Conservation (phyloP, 257 asterid genomes). For the Solanum arcanum region DNA sequence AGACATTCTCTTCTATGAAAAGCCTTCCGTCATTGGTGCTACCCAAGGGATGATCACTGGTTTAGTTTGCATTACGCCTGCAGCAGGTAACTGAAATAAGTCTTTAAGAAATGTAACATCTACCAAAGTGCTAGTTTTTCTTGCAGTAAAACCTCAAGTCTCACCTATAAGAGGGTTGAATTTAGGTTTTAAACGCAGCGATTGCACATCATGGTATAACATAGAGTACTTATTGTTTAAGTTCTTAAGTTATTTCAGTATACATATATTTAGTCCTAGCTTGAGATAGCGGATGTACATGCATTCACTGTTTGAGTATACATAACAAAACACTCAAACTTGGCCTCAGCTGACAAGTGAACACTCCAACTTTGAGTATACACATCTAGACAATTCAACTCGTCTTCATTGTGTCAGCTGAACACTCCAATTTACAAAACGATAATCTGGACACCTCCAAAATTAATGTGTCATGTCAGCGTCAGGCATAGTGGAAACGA, state of each 20-base stretch:
- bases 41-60: conserved; percentile 88
- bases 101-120: background rate
- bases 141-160: background rate
- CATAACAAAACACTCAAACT: background rate
- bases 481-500: background rate
- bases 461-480: background rate
- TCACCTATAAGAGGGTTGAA: background rate
- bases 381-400: background rate
- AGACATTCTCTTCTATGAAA: conserved; percentile 56
- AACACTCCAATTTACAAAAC: background rate
- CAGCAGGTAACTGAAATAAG: conserved; percentile 40
- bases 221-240: background rate
- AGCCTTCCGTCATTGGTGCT: conserved; percentile 81
- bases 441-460: background rate
- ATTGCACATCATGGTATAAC: background rate
- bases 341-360: background rate
- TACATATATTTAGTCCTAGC: background rate
- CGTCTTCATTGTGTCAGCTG: background rate
- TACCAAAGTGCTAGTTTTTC: background rate
- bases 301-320: background rate
- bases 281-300: background rate
- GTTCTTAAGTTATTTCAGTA: background rate
- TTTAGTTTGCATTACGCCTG: conserved; percentile 77
- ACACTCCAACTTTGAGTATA: background rate
- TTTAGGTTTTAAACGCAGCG: background rate